Evolutionary conservation across 23 red algal genomes (phyloP).

Genomic region (Gracilaria gracilis): DNA sequence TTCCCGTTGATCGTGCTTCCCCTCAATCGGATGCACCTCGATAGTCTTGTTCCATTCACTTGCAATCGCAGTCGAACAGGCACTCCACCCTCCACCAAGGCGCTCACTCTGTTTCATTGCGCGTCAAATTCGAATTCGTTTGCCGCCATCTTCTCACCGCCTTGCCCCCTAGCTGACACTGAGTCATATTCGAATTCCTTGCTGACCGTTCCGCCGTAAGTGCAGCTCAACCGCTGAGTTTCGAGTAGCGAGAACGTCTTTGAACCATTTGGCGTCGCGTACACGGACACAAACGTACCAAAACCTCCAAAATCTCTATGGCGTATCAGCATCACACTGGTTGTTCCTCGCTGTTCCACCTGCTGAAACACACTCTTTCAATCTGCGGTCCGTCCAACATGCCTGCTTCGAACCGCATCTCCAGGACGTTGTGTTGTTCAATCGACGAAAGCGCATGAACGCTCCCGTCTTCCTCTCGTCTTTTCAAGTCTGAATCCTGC

Average conservation of each 20-base stretch:
- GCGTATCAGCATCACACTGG: background rate
- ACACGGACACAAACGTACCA: background rate
- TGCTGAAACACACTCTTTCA: background rate
- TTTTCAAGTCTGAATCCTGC: background rate
- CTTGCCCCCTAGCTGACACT: no score
- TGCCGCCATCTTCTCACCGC: background rate
- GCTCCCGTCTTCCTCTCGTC: background rate
- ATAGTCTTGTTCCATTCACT: background rate
- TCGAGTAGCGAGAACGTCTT: background rate
- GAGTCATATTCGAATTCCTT: no score
- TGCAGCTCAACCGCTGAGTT: background rate
- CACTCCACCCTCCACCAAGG: background rate
- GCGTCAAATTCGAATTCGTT: slow-evolving; percentile 4
- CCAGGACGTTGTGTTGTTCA: slow-evolving; percentile 30
- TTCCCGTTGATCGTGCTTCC: background rate
- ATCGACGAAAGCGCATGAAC: slow-evolving; percentile 8
- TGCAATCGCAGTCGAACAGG: background rate
- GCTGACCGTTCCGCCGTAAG: background rate
- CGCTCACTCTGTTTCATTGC: background rate
- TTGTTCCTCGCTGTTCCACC: background rate
- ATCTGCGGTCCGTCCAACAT: slow-evolving; percentile 6
- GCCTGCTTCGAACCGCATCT: background rate
- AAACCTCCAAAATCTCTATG: background rate
- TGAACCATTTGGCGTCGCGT: background rate
- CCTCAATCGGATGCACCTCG: background rate